phyloP scores from a whole-genome alignment of 768 basidiomycete species.

The Mrakia hoshinonis region DNA sequence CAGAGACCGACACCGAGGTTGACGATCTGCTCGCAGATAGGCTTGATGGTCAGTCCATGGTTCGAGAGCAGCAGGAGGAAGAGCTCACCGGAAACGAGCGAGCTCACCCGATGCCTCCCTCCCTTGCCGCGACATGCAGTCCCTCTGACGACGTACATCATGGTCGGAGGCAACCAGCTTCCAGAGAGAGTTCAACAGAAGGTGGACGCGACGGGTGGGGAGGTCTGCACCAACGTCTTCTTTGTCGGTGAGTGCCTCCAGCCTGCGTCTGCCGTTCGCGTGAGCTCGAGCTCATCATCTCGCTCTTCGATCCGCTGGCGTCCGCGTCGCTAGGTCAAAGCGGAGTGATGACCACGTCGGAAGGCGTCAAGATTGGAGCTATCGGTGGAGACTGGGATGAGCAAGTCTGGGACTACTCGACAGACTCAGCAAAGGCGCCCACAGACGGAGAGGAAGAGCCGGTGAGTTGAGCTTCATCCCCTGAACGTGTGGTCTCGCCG shows the following conservation, averaged over 20 bases:
- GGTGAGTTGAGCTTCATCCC: not conserved
- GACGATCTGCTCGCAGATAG: conserved; percentile 17
- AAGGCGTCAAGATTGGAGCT: conserved; percentile 72
- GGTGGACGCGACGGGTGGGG: conserved; percentile 65
- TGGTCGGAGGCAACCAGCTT: conserved; percentile 71
- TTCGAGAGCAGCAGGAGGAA: not conserved
- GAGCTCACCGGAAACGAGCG: not conserved
- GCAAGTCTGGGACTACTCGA: conserved; percentile 38
- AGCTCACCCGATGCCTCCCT: not conserved
- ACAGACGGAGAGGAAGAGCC: not conserved
- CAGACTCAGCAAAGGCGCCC: not conserved
- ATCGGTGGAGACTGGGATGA: conserved; percentile 68
- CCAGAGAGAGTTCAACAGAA: conserved; percentile 65
- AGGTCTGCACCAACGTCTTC: conserved; percentile 72
- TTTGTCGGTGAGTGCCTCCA: conserved; percentile 59
- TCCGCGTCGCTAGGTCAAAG: conserved; percentile 56
- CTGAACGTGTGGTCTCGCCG: too few relatives aligned
- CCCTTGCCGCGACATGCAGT: conserved; percentile 45
- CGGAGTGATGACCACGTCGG: conserved; percentile 64
- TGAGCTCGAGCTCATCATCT: conserved; percentile 15
- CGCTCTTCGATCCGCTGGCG: not conserved
- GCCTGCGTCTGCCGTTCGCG: not conserved
- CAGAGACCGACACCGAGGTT: conserved; percentile 14
- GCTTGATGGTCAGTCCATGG: conserved; percentile 10
- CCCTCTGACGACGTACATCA: conserved; percentile 84